Percentiles rank a stretch among this genome's conserved stretches.
phyloP scores from a whole-genome alignment of 2,329 filamentous ascomycete species.

The Nothopassalora personata region DNA sequence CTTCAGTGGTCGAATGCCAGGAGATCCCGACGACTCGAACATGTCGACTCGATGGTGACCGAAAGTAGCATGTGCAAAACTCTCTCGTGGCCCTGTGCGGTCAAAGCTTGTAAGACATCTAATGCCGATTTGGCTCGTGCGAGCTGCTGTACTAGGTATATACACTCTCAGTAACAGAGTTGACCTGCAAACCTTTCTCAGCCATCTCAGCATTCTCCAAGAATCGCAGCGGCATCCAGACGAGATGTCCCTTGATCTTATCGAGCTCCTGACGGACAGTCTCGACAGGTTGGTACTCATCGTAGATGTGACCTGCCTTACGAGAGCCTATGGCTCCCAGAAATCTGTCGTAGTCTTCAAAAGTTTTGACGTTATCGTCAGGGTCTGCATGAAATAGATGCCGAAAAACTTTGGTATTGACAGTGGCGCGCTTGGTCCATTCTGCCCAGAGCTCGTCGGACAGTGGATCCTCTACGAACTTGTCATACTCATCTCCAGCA shows the following conservation, averaged over 20 bases:
- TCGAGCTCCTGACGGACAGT: slow-evolving; percentile 72
- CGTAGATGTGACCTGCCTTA: slow-evolving; percentile 82
- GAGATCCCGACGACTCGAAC: no score
- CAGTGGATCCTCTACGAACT: slow-evolving; percentile 56
- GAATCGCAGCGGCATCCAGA: slow-evolving; percentile 93
- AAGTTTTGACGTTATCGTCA: slow-evolving; percentile 81
- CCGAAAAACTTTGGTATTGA: slow-evolving; percentile 70
- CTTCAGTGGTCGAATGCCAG: no score
- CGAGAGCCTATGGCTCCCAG: slow-evolving; percentile 52
- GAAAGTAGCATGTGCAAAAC: no score
- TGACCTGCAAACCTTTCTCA: slow-evolving; percentile 79
- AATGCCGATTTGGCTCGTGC: not conserved
- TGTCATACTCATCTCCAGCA: slow-evolving; percentile 60
- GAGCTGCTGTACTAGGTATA: slow-evolving; percentile 54
- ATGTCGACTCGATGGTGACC: no score
- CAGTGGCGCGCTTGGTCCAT: slow-evolving; percentile 65
- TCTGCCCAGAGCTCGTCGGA: slow-evolving; percentile 54
- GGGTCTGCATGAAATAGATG: slow-evolving; percentile 83
- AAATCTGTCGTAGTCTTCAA: slow-evolving; percentile 83
- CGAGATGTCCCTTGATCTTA: slow-evolving; percentile 73
- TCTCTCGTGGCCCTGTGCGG: not conserved
- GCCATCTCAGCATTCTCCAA: slow-evolving; percentile 81
- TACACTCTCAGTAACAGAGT: slow-evolving; percentile 79
- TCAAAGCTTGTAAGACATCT: not conserved
- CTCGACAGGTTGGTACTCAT: slow-evolving; percentile 65